Evolutionary conservation across 2,329 filamentous ascomycete genomes (phyloP).

Genomic region (Lachnellula willkommii): DNA sequence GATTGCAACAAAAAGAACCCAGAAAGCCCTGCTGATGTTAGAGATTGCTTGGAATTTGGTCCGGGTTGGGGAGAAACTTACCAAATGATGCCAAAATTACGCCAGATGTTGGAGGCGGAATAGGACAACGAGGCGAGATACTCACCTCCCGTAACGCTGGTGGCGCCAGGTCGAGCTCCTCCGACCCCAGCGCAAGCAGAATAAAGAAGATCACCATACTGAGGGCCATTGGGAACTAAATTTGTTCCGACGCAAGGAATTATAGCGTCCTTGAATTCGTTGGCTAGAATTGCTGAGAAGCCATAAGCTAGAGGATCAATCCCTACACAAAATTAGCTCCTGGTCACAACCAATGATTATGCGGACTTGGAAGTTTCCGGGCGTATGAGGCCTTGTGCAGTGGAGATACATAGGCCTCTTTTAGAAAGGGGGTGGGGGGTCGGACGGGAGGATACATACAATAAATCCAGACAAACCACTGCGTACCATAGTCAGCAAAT

Average conservation of each 20-base stretch:
- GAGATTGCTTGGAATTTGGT: background rate
- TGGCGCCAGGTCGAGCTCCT: constrained; percentile 48
- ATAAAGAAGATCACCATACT: constrained; percentile 39
- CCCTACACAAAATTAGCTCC: constrained; percentile 51
- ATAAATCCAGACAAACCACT: constrained; percentile 56
- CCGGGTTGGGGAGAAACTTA: background rate
- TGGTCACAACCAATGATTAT: background rate
- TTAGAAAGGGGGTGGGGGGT: background rate
- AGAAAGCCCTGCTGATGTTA: constrained; percentile 42
- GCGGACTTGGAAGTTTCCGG: background rate
- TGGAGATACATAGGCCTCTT: background rate
- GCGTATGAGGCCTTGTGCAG: background rate
- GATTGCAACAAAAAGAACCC: constrained; percentile 52
- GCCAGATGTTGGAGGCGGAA: constrained; percentile 47
- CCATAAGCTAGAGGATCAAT: constrained; percentile 64
- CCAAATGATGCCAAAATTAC: constrained; percentile 58
- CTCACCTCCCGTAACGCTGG: constrained; percentile 48
- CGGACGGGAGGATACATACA: background rate
- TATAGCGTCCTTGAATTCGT: constrained; percentile 60
- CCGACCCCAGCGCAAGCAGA: constrained; percentile 54
- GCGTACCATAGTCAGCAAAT: background rate
- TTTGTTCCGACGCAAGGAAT: constrained; percentile 46
- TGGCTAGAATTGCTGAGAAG: constrained; percentile 63
- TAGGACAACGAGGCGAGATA: constrained; percentile 54
- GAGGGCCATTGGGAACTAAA: constrained; percentile 46